Base-by-base conservation (phyloP, 805 yeast species). In the Kluyveromyces nonfermentans region DNA sequence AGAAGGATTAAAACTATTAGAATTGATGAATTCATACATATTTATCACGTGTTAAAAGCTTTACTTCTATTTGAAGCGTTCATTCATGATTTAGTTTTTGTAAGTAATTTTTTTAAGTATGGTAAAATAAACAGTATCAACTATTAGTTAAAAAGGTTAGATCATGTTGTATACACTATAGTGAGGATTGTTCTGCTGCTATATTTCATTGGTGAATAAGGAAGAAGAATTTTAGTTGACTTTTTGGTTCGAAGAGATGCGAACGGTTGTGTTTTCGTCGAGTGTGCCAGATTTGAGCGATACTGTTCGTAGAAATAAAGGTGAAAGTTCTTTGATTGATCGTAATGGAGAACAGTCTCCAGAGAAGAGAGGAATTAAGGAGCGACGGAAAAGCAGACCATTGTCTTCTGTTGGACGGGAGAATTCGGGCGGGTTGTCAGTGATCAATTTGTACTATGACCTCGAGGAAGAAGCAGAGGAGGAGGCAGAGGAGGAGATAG, bases 401-500 rank as follows among this genome's bases (percentile, higher is more conserved):
- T 30, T 33, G 40, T 21, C 43, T 35, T 14, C 40, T 22, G 19
- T 17, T 15, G 7, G 20, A 18, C 7, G 37, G 10, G 44, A 47
- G 21, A 42, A 40, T n/a, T 35, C 44, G 14, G 44, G 41, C 6
- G 41, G 42, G 16, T 33, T 43, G 16, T 43, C 46, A 17, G 19
- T 46, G 20, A 46, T 46, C 17, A 46, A 46, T 18, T 41, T 46
- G 25, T 46, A 46, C 30, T 32, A 39, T n/a, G 42, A 39, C 17
- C 7, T 12, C 9, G 42, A 31, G 7, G 42, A 33, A 9, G 36
- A 39, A 18, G 34, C 14, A 14, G 34, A 25, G 10, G 41, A 38
- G 6, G 41, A 30, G 33, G 10, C 16, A 7, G 45, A 38, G 12
- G 39, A 41, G 9, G 35, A 33, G 38, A 7, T 7, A 40, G 32